A percentile compares a stretch with the other conserved stretches of the same genome.
Evolutionary conservation across 2,329 filamentous ascomycete genomes (phyloP).

Genomic region (Hortaea werneckii): DNA sequence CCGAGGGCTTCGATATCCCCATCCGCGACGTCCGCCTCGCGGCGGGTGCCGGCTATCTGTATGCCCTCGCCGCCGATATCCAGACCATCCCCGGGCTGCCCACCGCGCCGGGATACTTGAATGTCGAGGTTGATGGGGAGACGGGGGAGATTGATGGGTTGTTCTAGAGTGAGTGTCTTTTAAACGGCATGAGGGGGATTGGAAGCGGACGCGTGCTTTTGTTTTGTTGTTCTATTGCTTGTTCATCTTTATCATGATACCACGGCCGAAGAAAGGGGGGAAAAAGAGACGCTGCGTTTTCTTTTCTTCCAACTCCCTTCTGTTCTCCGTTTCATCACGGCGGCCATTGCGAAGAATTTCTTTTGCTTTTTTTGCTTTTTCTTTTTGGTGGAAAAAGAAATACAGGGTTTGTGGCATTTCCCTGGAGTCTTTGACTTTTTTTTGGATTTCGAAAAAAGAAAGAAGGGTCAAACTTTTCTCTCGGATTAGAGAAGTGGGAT

Average conservation of each 20-base stretch:
- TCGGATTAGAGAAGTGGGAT: no score
- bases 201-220: background rate
- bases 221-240: background rate
- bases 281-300: no score
- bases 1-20: constrained; percentile 85
- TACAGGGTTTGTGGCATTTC: no score
- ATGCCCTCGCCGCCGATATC: constrained; percentile 91
- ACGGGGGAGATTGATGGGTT: constrained; percentile 55
- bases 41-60: constrained; percentile 87
- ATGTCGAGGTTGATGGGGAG: constrained; percentile 61
- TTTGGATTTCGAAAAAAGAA: no score
- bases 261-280: background rate
- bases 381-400: no score
- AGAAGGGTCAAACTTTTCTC: no score
- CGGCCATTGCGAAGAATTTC: no score
- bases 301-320: no score
- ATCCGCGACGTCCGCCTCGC: constrained; percentile 91
- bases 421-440: no score
- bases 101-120: constrained; percentile 89
- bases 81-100: constrained; percentile 95
- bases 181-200: background rate
- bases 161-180: constrained; percentile 49
- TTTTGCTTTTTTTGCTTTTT: no score
- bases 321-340: no score
- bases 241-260: background rate